These are phyloP conservation scores for Debaryomyces maramus DNA, from an alignment of 805 yeast genomes.

Conservation along the genomic window DNA sequence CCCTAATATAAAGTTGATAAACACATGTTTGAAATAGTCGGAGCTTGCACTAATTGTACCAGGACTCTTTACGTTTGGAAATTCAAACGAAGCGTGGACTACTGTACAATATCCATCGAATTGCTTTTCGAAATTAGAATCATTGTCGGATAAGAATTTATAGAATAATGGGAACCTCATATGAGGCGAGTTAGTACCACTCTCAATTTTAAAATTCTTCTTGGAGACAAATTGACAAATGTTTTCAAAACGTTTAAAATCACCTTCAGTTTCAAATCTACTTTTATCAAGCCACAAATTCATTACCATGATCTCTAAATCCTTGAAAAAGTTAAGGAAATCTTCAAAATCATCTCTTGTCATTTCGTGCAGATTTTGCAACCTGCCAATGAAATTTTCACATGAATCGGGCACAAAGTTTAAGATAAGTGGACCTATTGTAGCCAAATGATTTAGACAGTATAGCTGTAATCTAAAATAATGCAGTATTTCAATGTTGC, in stretches of 20 bases:
- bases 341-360: neutral
- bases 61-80: conserved; percentile 8
- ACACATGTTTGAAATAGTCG: conserved; percentile 6
- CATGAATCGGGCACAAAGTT: neutral
- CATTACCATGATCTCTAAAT: conserved; percentile 11
- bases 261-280: conserved; percentile 7
- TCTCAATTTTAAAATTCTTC: conserved; percentile 13
- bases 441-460: neutral
- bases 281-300: conserved; percentile 20
- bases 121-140: conserved; percentile 3
- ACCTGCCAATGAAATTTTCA: neutral
- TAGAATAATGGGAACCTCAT: conserved; percentile 27
- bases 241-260: conserved; percentile 21
- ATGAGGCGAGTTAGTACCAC: conserved; percentile 24
- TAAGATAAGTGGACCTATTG: neutral
- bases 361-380: conserved; percentile 1
- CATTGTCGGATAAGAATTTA: conserved; percentile 11
- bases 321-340: conserved; percentile 4
- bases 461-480: conserved; percentile 2
- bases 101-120: conserved; percentile 6
- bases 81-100: conserved; percentile 8
- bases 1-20: neutral
- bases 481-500: neutral
- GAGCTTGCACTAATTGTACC: neutral
- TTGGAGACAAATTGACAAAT: conserved; percentile 11